A percentile compares a stretch with the other conserved stretches of the same genome.
These are phyloP conservation scores for Murraya koenigii DNA, from an alignment of 345 rosid genomes.

Conservation along the genomic window DNA sequence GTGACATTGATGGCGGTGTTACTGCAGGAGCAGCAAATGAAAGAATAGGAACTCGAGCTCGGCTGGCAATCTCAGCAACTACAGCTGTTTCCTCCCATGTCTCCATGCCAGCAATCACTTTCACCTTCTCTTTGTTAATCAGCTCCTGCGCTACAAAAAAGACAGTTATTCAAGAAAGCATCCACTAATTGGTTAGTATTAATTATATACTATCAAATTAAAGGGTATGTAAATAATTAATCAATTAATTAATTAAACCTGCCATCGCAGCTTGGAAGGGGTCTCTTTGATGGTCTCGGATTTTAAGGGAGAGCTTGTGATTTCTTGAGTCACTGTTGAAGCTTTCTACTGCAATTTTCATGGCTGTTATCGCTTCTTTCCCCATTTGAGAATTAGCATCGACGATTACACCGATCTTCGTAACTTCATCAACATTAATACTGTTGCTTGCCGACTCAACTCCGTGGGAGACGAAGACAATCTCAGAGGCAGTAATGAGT, in stretches of 20 bases:
- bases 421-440: neutral
- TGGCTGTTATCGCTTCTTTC: conserved; percentile 36
- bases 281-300: conserved; percentile 21
- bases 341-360: conserved; percentile 37
- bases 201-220: too few relatives aligned
- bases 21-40: conserved; percentile 30
- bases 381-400: conserved; percentile 32
- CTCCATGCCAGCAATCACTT: conserved; percentile 40
- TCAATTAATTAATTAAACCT: conserved; percentile 16
- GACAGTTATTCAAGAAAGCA: neutral
- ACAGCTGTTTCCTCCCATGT: conserved; percentile 36
- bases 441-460: conserved; percentile 2
- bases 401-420: conserved; percentile 41
- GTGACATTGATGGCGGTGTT: conserved; percentile 10
- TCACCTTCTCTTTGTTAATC: conserved; percentile 25
- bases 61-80: conserved; percentile 29
- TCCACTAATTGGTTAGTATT: too few relatives aligned
- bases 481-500: neutral
- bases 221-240: conserved; percentile 8
- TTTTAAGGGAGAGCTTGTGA: conserved; percentile 28
- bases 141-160: conserved; percentile 32
- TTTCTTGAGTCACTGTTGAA: conserved; percentile 20
- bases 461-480: conserved; percentile 15
- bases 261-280: conserved; percentile 32
- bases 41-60: conserved; percentile 31